Evolutionary conservation across 768 basidiomycete genomes (phyloP).

Genomic region (Tylopilus balloui): DNA sequence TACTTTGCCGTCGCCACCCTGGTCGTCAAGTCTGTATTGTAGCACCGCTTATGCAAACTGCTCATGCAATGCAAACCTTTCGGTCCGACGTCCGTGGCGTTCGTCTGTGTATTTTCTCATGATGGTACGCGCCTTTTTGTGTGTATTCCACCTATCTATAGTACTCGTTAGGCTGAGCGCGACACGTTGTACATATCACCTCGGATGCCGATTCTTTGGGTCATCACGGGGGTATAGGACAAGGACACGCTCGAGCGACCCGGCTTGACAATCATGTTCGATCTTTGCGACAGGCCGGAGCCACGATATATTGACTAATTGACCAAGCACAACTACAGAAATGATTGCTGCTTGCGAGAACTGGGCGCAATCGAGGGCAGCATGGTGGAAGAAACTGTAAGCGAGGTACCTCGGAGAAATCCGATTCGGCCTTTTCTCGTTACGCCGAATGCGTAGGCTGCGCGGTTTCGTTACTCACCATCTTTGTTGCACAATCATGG

Average conservation of each 20-base stretch:
- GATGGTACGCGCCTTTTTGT: constrained; percentile 15
- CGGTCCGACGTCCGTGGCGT: constrained; percentile 12
- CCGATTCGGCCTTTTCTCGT: too few relatives aligned
- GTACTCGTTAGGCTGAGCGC: background rate
- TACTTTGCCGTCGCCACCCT: constrained; percentile 15
- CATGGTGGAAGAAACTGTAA: too few relatives aligned
- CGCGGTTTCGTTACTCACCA: too few relatives aligned
- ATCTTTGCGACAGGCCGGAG: background rate
- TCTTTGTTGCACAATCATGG: too few relatives aligned
- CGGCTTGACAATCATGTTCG: constrained; percentile 11
- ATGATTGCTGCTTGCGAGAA: too few relatives aligned
- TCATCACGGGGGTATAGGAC: constrained; percentile 14
- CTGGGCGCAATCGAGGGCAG: too few relatives aligned
- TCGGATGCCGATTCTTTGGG: constrained; percentile 23
- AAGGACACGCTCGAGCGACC: background rate
- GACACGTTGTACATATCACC: constrained; percentile 23
- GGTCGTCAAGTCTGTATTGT: constrained; percentile 24
- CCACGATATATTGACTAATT: background rate
- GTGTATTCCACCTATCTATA: too few relatives aligned
- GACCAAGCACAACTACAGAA: too few relatives aligned
- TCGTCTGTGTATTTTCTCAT: constrained; percentile 12
- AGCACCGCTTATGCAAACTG: too few relatives aligned
- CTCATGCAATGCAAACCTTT: too few relatives aligned
- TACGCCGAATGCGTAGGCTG: too few relatives aligned
- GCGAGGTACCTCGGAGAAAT: too few relatives aligned